Evolutionary conservation across 257 asterid species (phyloP).

Genomic region (Nicotiana tomentosiformis): DNA sequence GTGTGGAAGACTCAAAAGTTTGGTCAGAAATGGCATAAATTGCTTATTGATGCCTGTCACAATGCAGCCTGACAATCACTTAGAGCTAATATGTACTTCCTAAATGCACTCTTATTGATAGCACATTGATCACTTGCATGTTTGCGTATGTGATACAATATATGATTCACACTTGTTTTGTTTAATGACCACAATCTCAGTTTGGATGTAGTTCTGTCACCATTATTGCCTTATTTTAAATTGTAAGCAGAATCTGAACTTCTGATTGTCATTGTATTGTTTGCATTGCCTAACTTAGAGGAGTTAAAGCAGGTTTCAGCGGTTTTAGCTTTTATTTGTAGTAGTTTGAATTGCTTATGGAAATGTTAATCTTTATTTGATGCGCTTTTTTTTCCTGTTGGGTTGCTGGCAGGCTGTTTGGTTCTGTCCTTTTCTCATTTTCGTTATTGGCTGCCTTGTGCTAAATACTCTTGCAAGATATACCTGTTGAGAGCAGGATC

Average conservation of each 20-base stretch:
- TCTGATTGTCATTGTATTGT: neutral
- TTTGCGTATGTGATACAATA: neutral
- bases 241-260: neutral
- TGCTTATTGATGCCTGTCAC: neutral
- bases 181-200: neutral
- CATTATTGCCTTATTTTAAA: neutral
- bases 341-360: neutral
- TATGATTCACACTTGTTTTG: neutral
- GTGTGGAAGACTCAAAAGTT: neutral
- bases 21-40: neutral
- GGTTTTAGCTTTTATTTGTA: neutral
- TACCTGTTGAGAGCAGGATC: neutral
- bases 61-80: neutral
- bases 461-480: conserved; percentile 1
- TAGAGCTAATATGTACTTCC: neutral
- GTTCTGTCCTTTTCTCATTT: neutral
- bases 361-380: neutral
- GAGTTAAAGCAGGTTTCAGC: neutral
- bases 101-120: neutral
- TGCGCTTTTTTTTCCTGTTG: neutral
- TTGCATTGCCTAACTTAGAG: neutral
- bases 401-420: neutral
- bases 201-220: conserved; percentile 4
- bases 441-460: neutral
- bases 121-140: neutral